Base-by-base conservation (phyloP, 2,329 filamentous ascomycete genomes). In the Fusarium citri region DNA sequence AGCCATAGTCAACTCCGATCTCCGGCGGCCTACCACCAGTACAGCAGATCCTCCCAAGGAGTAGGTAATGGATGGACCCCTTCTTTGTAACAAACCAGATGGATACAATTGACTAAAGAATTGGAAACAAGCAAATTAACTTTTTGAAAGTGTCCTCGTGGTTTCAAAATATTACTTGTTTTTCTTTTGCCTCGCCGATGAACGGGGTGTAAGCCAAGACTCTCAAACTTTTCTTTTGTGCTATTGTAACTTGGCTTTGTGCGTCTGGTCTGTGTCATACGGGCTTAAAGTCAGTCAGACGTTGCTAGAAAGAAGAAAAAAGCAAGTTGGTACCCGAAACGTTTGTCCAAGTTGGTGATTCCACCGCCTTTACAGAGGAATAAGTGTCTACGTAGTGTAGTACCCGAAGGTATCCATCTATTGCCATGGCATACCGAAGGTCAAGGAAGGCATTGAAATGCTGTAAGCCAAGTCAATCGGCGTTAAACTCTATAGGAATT, bases 1-100 rank as follows among this genome's bases (percentile, higher is more conserved):
- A 70, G 68, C 68, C 53, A 66, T 58, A 55, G n/a, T 40, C 51
- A 65, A 43, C 68, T 71, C 68, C 68, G 68, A 71, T 69, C 53
- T 49, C 68, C 64, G 68, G 68, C 59, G 41, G 18, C 34, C 18
- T 37, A 48, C 22, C 20, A 18, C 16, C 11, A 41, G 14, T 20
- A 51, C 31, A 41, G 23, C 30, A 50, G 47, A 50, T 25, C 47
- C 20, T 37, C 34, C 34, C 34, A n/a, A 12, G 34, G 34, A 50
- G 23, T 22, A 51, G 28, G 49, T 37, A n/a, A 51, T 41, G 49
- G 23, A 51, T 41, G 31, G 49, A 25, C 22, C 25, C 34, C 23
- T 26, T 34, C 47, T 22, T 51, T 34, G 34, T 31, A 37, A 26
- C 18, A 11, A 20, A 8, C 34, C 34, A 37, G n/a, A 51, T 40